These are phyloP conservation scores for Trichocladium antarcticum DNA, from an alignment of 495 filamentous ascomycete species.

Conservation along the genomic window DNA sequence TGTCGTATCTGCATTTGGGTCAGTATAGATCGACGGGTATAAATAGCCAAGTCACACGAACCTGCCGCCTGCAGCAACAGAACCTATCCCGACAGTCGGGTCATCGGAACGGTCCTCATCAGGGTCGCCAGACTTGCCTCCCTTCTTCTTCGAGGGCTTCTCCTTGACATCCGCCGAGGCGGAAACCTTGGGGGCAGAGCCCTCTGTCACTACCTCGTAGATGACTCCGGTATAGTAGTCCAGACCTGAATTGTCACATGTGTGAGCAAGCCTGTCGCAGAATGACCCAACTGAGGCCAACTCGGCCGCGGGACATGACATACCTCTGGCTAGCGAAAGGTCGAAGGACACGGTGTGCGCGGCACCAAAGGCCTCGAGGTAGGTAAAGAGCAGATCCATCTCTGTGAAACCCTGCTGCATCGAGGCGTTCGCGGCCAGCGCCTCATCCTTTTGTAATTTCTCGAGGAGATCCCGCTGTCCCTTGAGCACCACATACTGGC, in stretches of 20 bases:
- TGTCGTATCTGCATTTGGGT: constrained; percentile 81
- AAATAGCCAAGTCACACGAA: too few species aligned
- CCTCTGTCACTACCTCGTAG: constrained; percentile 65
- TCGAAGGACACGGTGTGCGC: constrained; percentile 68
- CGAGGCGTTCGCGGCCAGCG: constrained; percentile 52
- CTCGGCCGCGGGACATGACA: background rate
- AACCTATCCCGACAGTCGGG: constrained; percentile 68
- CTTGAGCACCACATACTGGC: constrained; percentile 15
- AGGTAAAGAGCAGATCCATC: constrained; percentile 69
- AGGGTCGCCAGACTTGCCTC: constrained; percentile 41
- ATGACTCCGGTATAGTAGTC: constrained; percentile 61
- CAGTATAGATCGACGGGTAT: constrained; percentile 75
- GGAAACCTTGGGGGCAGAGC: constrained; percentile 51
- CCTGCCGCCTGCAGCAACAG: constrained; percentile 40
- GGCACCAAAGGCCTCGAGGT: constrained; percentile 65
- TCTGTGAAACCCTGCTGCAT: constrained; percentile 71
- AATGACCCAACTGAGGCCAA: too few species aligned
- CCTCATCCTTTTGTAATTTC: constrained; percentile 49
- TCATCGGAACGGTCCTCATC: constrained; percentile 79
- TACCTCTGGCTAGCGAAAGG: constrained; percentile 70
- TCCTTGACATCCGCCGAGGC: constrained; percentile 35
- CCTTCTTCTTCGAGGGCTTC: constrained; percentile 44
- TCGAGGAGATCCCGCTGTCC: constrained; percentile 52
- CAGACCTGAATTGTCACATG: too few species aligned
- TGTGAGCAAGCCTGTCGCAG: too few species aligned